Conservation (phyloP, 1,284 basidiomycete genomes). For the Mycosarcoma mackinlayi region DNA sequence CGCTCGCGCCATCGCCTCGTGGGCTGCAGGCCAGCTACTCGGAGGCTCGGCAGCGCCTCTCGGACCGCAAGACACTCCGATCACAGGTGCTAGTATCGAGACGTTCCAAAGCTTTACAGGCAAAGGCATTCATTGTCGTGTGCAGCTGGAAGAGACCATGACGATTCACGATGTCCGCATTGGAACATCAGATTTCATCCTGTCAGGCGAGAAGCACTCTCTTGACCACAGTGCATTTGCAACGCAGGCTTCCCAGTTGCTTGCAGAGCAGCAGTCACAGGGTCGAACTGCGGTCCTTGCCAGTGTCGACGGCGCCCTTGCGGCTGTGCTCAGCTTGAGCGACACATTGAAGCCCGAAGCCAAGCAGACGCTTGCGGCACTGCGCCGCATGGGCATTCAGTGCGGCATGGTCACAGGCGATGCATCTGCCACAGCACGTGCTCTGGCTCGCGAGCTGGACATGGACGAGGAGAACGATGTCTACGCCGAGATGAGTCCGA, state of each 20-base stretch:
- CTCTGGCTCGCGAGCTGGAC: conserved; percentile 56
- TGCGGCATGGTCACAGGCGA: conserved; percentile 67
- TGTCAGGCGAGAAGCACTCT: conserved; percentile 12
- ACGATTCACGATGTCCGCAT: conserved; percentile 51
- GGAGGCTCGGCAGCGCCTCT: background rate
- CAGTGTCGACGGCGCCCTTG: conserved; percentile 54
- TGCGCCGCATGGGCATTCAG: conserved; percentile 59
- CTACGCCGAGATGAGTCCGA: conserved; percentile 63
- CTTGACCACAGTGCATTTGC: conserved; percentile 20
- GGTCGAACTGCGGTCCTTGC: conserved; percentile 63
- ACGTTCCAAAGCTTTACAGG: conserved; percentile 88
- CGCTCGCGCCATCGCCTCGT: conserved; percentile 86
- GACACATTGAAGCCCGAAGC: conserved; percentile 65
- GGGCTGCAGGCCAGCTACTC: conserved; percentile 75
- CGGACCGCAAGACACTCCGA: conserved; percentile 8
- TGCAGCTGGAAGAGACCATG: conserved; percentile 47
- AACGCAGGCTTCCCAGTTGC: conserved; percentile 20
- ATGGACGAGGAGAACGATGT: conserved; percentile 57
- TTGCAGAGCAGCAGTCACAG: conserved; percentile 42
- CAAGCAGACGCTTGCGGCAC: conserved; percentile 43
- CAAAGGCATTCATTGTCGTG: conserved; percentile 76
- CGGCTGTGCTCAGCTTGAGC: conserved; percentile 54
- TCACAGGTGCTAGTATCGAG: conserved; percentile 70
- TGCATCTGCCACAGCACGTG: conserved; percentile 54
- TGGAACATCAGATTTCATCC: conserved; percentile 54